Base-by-base conservation (phyloP, 2,329 filamentous ascomycete genomes). In the Dendryphion nanum region DNA sequence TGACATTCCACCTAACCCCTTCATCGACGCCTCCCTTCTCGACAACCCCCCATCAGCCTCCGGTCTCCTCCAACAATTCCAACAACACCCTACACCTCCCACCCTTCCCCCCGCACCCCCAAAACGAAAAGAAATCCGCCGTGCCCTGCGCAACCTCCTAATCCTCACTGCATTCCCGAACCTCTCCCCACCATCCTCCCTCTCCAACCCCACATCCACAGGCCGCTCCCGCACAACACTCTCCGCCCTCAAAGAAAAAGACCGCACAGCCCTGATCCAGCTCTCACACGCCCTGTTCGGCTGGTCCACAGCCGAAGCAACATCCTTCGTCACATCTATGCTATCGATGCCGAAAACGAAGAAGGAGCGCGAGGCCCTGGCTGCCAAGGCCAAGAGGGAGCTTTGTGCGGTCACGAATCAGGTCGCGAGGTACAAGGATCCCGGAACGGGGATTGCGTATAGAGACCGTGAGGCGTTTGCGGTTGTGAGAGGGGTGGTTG, bases 361-460 rank as follows among this genome's bases (percentile, higher is more conserved):
- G 55, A 58, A 54, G 37, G 48, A 48, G 38, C 66, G 63, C 44
- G 70, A 76, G 30, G 72, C 48, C 42, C 44, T 54, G 47, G 39
- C 64, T 45, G 24, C 42, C 12, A 64, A 63, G 2, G 47, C 54
- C 2, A 63, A 63, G 15, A 55, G 62, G 18, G 54, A 55, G 16
- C 41, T 59, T 1, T 98, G 93, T 64, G 84, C 83, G 33, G 90
- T 97, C 59, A 96, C 89, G 1, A 85, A 84, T 55, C 79, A 83
- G 37, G 80, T 83, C 4, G 93, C 91, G 10, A 81, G 81, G 38
- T 97, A 94, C 65, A 79, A 83, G 17, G 93, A 98, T 63, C 88
- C 89, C 0, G 78, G 79, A 50, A 97, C 91, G 0, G 86, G 87
- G 0, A 75, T 97, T 13, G 81, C 83, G 1, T 98, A 91, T 66